phyloP scores from a whole-genome alignment of 306 rosid genomes.

The Luffa acutangula region DNA sequence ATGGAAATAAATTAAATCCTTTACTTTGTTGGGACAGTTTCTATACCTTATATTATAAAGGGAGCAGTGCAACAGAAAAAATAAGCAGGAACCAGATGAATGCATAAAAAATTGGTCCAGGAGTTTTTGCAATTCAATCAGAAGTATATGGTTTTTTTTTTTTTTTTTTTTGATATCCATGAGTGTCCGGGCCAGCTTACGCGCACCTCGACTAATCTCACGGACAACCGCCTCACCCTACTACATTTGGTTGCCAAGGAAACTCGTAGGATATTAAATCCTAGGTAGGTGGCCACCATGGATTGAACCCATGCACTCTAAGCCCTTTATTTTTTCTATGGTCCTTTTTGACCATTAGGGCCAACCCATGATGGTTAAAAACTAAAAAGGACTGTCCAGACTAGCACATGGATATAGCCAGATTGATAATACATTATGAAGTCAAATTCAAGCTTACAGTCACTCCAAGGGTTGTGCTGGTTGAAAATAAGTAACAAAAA shows the following conservation, averaged over 20 bases:
- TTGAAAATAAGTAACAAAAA: conserved; percentile 57
- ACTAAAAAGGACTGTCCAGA: too few species aligned
- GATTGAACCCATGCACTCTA: too few species aligned
- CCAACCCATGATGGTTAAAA: too few species aligned
- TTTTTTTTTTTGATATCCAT: too few species aligned
- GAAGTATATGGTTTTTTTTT: neutral
- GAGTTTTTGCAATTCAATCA: neutral
- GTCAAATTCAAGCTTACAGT: conserved; percentile 32
- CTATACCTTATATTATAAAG: neutral
- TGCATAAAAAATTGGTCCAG: neutral
- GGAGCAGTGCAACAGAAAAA: neutral
- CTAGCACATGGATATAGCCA: neutral
- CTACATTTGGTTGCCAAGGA: too few species aligned
- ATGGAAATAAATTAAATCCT: neutral
- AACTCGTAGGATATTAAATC: too few species aligned
- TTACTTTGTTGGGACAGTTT: neutral
- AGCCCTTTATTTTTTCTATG: too few species aligned
- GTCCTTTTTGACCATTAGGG: too few species aligned
- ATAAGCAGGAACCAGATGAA: neutral
- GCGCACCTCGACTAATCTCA: too few species aligned
- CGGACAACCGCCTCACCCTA: too few species aligned
- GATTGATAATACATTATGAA: neutral
- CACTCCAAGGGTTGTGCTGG: conserved; percentile 79
- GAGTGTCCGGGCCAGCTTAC: too few species aligned
- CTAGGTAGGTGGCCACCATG: too few species aligned